Conservation (phyloP, 2,329 filamentous ascomycete genomes). For the Westerdykella sp. region DNA sequence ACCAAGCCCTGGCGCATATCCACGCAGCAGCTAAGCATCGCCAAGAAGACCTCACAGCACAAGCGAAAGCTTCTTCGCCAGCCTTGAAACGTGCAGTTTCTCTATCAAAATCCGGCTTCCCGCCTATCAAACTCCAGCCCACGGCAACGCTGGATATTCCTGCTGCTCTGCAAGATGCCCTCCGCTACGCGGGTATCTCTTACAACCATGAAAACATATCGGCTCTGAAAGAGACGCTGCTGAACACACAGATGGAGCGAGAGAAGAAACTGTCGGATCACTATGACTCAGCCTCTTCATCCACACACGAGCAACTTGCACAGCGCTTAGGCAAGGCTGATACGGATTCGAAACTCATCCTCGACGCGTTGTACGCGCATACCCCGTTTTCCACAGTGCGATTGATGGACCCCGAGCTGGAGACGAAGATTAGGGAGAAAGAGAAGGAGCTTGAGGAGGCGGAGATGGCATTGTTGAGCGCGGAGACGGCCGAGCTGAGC, state of each 20-base stretch:
- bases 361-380: conserved; percentile 36
- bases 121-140: conserved; percentile 25
- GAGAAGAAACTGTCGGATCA: conserved; percentile 32
- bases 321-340: conserved; percentile 35
- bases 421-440: conserved; percentile 30
- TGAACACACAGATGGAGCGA: conserved; percentile 26
- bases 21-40: conserved; percentile 19
- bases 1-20: conserved; percentile 28
- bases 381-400: conserved; percentile 25
- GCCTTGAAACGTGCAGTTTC: conserved; percentile 19
- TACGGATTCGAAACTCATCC: conserved; percentile 31
- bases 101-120: conserved; percentile 18
- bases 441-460: conserved; percentile 35
- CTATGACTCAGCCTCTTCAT: conserved; percentile 25
- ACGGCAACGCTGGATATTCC: conserved; percentile 24
- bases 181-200: conserved; percentile 28
- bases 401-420: conserved; percentile 19
- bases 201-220: conserved; percentile 25
- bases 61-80: conserved; percentile 9
- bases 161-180: conserved; percentile 28
- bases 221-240: conserved; percentile 23
- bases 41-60: conserved; percentile 14
- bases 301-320: conserved; percentile 29
- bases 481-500: conserved; percentile 27
- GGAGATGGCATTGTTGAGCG: conserved; percentile 35